Conservation (phyloP, 805 yeast genomes). For the Pichia pseudocactophila region DNA sequence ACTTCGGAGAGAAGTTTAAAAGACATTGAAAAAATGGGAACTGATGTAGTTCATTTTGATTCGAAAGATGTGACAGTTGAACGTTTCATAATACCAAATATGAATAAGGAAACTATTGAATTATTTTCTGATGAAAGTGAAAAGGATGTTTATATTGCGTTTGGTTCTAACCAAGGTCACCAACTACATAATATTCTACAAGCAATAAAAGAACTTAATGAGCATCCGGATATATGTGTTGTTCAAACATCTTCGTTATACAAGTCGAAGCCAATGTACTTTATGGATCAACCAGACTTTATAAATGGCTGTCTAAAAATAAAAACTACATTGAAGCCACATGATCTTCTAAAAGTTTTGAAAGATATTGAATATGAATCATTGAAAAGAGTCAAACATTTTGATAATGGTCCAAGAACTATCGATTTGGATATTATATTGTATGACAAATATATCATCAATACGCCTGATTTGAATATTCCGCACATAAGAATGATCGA, state of each 20-base stretch:
- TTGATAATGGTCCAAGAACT: constrained; percentile 87
- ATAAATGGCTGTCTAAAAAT: constrained; percentile 74
- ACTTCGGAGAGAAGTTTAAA: constrained; percentile 43
- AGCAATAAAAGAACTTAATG: constrained; percentile 44
- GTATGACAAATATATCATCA: constrained; percentile 52
- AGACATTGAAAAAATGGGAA: constrained; percentile 26
- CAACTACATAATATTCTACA: constrained; percentile 49
- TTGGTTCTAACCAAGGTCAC: constrained; percentile 84
- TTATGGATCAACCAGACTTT: constrained; percentile 68
- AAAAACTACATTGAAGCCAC: constrained; percentile 55
- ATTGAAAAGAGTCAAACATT: constrained; percentile 60
- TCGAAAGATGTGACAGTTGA: constrained; percentile 12
- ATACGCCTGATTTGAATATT: constrained; percentile 50
- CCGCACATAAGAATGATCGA: constrained; percentile 90
- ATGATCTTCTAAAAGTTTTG: constrained; percentile 47
- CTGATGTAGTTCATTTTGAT: constrained; percentile 18
- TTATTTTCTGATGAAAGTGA: background rate
- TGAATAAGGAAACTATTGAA: constrained; percentile 19
- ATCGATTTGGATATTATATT: constrained; percentile 84
- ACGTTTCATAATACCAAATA: constrained; percentile 21
- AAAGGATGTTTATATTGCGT: constrained; percentile 67
- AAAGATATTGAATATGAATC: constrained; percentile 73
- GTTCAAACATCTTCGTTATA: constrained; percentile 67
- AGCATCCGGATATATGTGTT: constrained; percentile 33
- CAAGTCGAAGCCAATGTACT: constrained; percentile 90